These are phyloP conservation scores for Schoenoplectus triqueter DNA, from an alignment of 202 grass and related monocot species.

Conservation along the genomic window DNA sequence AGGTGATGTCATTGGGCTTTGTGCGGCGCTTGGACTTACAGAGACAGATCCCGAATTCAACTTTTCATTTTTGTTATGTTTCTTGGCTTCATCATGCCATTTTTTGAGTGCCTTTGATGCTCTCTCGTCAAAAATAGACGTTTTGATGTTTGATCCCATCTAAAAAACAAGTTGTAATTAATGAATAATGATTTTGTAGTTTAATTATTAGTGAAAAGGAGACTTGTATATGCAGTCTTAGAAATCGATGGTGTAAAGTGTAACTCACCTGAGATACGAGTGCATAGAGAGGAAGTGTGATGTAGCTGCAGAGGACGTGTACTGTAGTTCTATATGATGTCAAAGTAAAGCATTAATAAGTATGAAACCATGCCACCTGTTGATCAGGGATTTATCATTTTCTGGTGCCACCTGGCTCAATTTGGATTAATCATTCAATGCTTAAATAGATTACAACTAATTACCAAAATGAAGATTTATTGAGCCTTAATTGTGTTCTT, in stretches of 20 bases:
- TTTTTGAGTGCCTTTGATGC: slow-evolving; percentile 85
- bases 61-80: slow-evolving; percentile 49
- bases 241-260: background rate
- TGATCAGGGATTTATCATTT: background rate
- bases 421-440: too few species aligned
- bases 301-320: slow-evolving; percentile 84
- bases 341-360: background rate
- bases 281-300: slow-evolving; percentile 92
- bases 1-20: slow-evolving; percentile 14
- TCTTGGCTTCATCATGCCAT: slow-evolving; percentile 65
- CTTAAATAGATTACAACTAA: too few species aligned
- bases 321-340: slow-evolving; percentile 48
- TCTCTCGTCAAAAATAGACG: slow-evolving; percentile 80
- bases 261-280: slow-evolving; percentile 84
- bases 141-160: slow-evolving; percentile 89
- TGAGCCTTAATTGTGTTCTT: background rate
- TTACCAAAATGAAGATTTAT: too few species aligned
- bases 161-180: slow-evolving; percentile 14
- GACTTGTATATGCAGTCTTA: background rate
- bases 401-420: background rate
- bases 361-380: too few species aligned
- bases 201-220: slow-evolving; percentile 8
- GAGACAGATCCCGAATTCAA: background rate
- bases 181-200: too few species aligned
- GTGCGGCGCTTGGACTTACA: slow-evolving; percentile 10